Conservation (phyloP, 495 filamentous ascomycete species). For the Cenococcum geophilum region DNA sequence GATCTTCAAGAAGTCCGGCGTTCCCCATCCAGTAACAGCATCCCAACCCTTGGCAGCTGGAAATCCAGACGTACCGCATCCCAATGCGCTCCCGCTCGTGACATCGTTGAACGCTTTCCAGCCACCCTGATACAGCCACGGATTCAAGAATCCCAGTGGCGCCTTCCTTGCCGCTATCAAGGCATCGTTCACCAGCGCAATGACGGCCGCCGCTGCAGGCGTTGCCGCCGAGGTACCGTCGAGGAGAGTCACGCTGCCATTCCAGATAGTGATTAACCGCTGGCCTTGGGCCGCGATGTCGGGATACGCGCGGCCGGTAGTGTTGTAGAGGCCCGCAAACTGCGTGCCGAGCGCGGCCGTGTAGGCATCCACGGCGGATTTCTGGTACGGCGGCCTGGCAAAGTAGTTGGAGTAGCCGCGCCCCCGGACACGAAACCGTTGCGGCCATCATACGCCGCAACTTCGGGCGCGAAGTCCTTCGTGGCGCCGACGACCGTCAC, state of each 20-base stretch:
- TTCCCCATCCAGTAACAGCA: slow-evolving; percentile 31
- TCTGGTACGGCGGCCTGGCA: slow-evolving; percentile 30
- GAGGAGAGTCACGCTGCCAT: slow-evolving; percentile 15
- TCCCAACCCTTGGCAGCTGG: slow-evolving; percentile 34
- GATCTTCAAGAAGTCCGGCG: slow-evolving; percentile 10
- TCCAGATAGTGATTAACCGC: slow-evolving; percentile 25
- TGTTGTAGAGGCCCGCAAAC: slow-evolving; percentile 32
- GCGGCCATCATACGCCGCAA: slow-evolving; percentile 17
- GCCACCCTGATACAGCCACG: slow-evolving; percentile 32
- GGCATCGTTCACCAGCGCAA: slow-evolving; percentile 35
- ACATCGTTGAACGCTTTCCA: slow-evolving; percentile 33
- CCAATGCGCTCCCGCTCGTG: slow-evolving; percentile 24
- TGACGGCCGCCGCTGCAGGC: slow-evolving; percentile 30
- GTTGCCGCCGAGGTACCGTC: slow-evolving; percentile 34
- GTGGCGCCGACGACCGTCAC: slow-evolving; percentile 35
- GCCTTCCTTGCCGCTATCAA: slow-evolving; percentile 26
- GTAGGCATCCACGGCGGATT: slow-evolving; percentile 25
- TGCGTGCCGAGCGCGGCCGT: slow-evolving; percentile 18
- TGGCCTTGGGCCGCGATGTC: slow-evolving; percentile 33
- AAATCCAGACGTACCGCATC: slow-evolving; percentile 31
- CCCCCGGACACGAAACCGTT: slow-evolving; percentile 29
- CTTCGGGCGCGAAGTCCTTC: slow-evolving; percentile 29
- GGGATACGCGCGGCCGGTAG: slow-evolving; percentile 34
- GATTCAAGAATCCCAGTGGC: slow-evolving; percentile 37
- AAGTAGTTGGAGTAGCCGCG: slow-evolving; percentile 39